Conservation (phyloP, 805 yeast genomes). For the Naumovozyma baii region DNA sequence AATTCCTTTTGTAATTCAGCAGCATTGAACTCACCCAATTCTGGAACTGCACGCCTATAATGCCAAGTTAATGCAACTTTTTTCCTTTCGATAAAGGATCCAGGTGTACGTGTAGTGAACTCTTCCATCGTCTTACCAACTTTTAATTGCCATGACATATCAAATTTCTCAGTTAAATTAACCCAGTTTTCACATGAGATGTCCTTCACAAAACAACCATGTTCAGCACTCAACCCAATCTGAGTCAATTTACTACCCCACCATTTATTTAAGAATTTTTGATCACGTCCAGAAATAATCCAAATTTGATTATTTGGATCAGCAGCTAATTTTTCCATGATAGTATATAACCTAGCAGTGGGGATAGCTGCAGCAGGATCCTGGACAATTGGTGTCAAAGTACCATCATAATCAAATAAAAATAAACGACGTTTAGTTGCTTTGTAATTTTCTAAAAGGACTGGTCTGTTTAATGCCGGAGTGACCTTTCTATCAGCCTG, state of each 20-base stretch:
- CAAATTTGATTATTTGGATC: conserved; percentile 84
- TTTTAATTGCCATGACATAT: conserved; percentile 90
- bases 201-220: conserved; percentile 87
- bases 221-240: conserved; percentile 89
- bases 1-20: conserved; percentile 58
- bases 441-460: conserved; percentile 49
- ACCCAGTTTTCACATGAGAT: conserved; percentile 63
- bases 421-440: conserved; percentile 62
- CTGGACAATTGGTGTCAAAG: conserved; percentile 88
- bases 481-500: conserved; percentile 45
- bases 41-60: conserved; percentile 90
- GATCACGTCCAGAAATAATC: conserved; percentile 96
- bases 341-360: conserved; percentile 53
- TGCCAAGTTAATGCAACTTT: conserved; percentile 97
- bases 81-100: conserved; percentile 76
- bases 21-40: conserved; percentile 82
- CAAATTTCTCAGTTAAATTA: conserved; percentile 69
- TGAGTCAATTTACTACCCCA: conserved; percentile 53
- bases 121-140: conserved; percentile 65
- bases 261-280: conserved; percentile 79
- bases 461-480: conserved; percentile 72
- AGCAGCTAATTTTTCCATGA: conserved; percentile 48
- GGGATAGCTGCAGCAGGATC: conserved; percentile 99
- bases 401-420: conserved; percentile 94
- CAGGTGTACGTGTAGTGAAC: conserved; percentile 85